Evolutionary conservation across 805 yeast genomes (phyloP), one percentile per base, ranked within the genome.

Genomic region (Saturnispora diversa): DNA sequence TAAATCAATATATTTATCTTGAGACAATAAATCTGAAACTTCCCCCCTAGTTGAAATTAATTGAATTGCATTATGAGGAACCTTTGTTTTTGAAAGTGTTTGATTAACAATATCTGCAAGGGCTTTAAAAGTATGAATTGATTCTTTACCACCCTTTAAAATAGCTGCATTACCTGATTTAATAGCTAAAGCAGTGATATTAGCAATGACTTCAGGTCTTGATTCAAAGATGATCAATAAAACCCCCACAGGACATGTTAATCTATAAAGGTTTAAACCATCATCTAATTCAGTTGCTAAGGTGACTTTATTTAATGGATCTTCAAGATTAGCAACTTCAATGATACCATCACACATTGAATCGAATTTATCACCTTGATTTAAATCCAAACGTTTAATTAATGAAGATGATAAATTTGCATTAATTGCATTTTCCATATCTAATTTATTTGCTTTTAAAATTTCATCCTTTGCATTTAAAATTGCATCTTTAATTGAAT

Each of bases 171-270:
- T 92, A 35, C 97, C 97, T 2, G 96, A 86, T 60, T 94, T 92
- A 58, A 92, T 80, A 15, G 97, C 95, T 53, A 92, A 69, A 0
- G 98, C 92, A 11, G 96, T 82, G 54, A 92, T 92, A 58, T 92
- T 94, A 40, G 98, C 98, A 66, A 92, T 92, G 9, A 92, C 98
- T 59, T 92, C 99, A 28, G 99, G 99, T 55, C 99, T 75, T 23
- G 95, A 77, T 63, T 92, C 99, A 59, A 92, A 92, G 41, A 92
- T 94, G 34, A 92, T 87, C 46, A 92, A 68, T 33, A 92, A 62
- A 0, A 86, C 97, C 15, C 99, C 99, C 5, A 92, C 87, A 11
- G 99, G 98, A 21, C 95, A 84, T 5, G 95, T 81, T 10, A 90
- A 71, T 55, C 95, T 69, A 60, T 77, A 82, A 45, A 92, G 65